These are phyloP conservation scores for Penicillium fuscoglaucum DNA, from an alignment of 2,329 filamentous ascomycete species.

Conservation along the genomic window DNA sequence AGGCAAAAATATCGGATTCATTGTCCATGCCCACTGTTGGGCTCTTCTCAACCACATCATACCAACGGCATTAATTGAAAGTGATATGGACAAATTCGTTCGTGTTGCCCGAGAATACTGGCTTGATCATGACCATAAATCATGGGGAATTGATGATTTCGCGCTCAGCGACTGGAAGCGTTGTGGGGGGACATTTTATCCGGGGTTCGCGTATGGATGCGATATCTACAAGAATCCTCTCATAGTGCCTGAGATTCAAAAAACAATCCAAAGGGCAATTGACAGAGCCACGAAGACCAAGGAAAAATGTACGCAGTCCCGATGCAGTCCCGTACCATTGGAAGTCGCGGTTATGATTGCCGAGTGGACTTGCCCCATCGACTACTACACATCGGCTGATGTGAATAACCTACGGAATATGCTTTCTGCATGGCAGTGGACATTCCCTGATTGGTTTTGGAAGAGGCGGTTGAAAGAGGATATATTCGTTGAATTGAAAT, in stretches of 20 bases:
- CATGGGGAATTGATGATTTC: background rate
- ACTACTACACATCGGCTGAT: background rate
- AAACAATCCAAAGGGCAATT: background rate
- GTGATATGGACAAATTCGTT: background rate
- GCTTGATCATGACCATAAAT: background rate
- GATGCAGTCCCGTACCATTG: background rate
- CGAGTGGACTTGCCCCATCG: background rate
- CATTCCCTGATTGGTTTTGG: background rate
- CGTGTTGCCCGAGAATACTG: constrained; percentile 6
- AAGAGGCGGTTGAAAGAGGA: background rate
- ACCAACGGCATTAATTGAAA: background rate
- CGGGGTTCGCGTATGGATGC: background rate
- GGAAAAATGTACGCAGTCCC: too few relatives aligned
- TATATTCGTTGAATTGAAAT: background rate
- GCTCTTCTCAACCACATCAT: background rate
- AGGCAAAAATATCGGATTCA: constrained; percentile 4
- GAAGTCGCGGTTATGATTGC: background rate
- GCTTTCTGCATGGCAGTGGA: background rate
- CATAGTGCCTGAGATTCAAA: background rate
- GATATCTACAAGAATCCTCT: constrained; percentile 7
- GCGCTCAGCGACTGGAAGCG: too few relatives aligned
- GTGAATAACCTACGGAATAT: background rate
- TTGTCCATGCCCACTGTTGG: constrained; percentile 17
- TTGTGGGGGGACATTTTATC: too few relatives aligned
- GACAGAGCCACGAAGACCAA: background rate